A percentile compares a stretch with the other conserved stretches of the same genome.
Conservation (phyloP, 352 stramenopile genomes). For the Phytophthora constricta region DNA sequence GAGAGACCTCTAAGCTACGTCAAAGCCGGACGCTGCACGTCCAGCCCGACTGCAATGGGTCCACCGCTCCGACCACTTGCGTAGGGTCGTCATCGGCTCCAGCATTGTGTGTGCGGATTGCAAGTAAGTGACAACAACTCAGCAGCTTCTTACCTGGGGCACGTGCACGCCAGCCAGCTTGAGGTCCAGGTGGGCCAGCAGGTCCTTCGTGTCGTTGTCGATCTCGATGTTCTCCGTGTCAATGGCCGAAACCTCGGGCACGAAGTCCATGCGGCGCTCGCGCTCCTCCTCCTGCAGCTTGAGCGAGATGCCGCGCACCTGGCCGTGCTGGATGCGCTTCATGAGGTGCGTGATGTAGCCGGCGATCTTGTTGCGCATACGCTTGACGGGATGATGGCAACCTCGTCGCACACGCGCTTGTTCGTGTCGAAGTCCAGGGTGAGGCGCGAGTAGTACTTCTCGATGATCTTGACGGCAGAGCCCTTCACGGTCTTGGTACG, state of each 20-base stretch:
- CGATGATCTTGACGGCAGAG: constrained; percentile 99
- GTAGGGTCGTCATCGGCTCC: constrained; percentile 71
- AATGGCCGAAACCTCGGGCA: constrained; percentile 97
- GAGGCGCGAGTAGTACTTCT: constrained; percentile 99
- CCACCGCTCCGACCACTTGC: constrained; percentile 54
- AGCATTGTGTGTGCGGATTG: constrained; percentile 54
- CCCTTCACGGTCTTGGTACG: constrained; percentile 99
- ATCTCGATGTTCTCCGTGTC: constrained; percentile 96
- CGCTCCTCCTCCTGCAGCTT: constrained; percentile 99
- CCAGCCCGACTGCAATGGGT: constrained; percentile 56
- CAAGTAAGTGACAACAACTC: background rate
- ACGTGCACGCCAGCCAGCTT: constrained; percentile 92
- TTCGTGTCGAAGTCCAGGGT: constrained; percentile 99
- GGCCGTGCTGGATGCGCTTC: constrained; percentile 99
- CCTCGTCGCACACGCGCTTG: constrained; percentile 97
- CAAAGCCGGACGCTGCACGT: constrained; percentile 6
- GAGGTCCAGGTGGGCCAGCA: constrained; percentile 96
- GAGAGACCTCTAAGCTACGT: constrained; percentile 17
- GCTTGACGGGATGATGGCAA: constrained; percentile 99
- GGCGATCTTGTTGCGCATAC: constrained; percentile 99
- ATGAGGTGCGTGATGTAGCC: constrained; percentile 99
- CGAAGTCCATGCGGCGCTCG: constrained; percentile 99
- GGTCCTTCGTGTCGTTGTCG: constrained; percentile 98
- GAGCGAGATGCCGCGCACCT: constrained; percentile 99
- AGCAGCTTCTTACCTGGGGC: constrained; percentile 73